Percentiles rank a stretch among this genome's conserved stretches.
Conservation (phyloP, 345 rosid genomes). For the Cochlearia excelsa region DNA sequence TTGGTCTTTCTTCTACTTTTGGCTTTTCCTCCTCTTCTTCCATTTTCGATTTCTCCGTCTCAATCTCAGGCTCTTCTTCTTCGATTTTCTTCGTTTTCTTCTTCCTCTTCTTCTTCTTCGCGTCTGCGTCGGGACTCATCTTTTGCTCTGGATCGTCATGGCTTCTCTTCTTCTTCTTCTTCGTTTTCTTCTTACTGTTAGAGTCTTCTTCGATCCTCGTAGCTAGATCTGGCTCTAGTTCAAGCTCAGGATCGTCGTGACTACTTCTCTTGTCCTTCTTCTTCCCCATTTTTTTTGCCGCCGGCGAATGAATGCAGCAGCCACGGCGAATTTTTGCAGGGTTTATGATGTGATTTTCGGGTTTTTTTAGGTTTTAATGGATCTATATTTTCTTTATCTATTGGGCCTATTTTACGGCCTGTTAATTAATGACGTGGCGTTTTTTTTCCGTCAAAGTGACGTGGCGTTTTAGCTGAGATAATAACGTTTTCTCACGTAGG, state of each 20-base stretch:
- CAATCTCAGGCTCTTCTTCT: slow-evolving; percentile 17
- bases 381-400: neutral
- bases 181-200: slow-evolving; percentile 20
- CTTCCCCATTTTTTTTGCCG: slow-evolving; percentile 60
- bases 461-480: no score
- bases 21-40: slow-evolving; percentile 24
- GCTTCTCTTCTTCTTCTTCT: slow-evolving; percentile 25
- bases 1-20: slow-evolving; percentile 40
- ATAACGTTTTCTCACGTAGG: no score
- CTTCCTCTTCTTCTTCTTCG: slow-evolving; percentile 49
- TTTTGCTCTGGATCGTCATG: slow-evolving; percentile 23
- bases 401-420: slow-evolving; percentile 6
- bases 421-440: neutral
- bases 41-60: slow-evolving; percentile 15
- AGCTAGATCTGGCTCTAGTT: slow-evolving; percentile 30
- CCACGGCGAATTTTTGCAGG: slow-evolving; percentile 23
- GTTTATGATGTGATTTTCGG: slow-evolving; percentile 5
- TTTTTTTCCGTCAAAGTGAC: no score
- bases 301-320: slow-evolving; percentile 22
- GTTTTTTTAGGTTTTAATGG: neutral
- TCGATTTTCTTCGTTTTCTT: slow-evolving; percentile 34
- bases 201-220: neutral
- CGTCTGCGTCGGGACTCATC: slow-evolving; percentile 39
- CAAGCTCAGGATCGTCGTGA: slow-evolving; percentile 26
- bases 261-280: slow-evolving; percentile 37